Conservation (phyloP, 257 asterid species). For the Thymus quinquecostatus region DNA sequence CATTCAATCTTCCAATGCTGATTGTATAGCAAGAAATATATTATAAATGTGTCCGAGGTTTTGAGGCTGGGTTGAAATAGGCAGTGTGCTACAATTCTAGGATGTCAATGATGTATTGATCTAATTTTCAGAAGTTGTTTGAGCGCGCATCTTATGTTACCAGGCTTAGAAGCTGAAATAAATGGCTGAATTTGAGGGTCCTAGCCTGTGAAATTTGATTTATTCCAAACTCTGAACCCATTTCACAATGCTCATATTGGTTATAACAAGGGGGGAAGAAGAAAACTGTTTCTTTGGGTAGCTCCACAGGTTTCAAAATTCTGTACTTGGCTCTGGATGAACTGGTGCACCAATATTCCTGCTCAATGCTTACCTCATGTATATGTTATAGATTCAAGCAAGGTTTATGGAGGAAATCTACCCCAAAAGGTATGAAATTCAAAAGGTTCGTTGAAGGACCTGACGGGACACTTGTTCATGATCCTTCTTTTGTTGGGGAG, state of each 20-base stretch:
- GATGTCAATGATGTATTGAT: constrained; percentile 5
- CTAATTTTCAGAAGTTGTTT: constrained; percentile 23
- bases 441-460: constrained; percentile 89
- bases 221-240: background rate
- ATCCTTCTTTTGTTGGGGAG: constrained; percentile 88
- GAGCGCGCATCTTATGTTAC: constrained; percentile 7
- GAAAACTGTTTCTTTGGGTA: background rate
- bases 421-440: constrained; percentile 89
- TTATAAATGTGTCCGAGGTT: constrained; percentile 2
- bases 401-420: constrained; percentile 90
- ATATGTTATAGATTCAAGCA: constrained; percentile 62
- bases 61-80: constrained; percentile 21
- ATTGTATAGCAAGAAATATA: background rate
- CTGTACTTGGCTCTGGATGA: constrained; percentile 27
- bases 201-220: background rate
- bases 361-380: constrained; percentile 25
- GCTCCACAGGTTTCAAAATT: constrained; percentile 26
- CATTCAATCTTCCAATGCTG: no score
- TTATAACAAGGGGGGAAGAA: background rate
- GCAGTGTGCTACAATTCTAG: constrained; percentile 13
- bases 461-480: constrained; percentile 82
- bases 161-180: background rate
- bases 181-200: constrained; percentile 18
- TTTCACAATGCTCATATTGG: constrained; percentile 7
- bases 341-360: constrained; percentile 11